phyloP scores from a whole-genome alignment of 495 filamentous ascomycete species.

The Penicillium lagena region DNA sequence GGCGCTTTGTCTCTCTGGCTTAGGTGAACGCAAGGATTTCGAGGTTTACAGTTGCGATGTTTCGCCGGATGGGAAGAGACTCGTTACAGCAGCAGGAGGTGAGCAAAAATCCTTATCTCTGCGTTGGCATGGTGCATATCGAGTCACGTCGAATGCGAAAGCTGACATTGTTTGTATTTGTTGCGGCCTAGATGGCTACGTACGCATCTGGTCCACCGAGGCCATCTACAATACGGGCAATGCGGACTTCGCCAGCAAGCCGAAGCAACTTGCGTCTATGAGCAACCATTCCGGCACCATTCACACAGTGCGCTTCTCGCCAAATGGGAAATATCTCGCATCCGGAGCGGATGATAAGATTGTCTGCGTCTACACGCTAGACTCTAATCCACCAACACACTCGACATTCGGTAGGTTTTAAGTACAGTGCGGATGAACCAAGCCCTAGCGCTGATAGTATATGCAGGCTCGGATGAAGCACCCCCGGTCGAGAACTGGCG shows the following conservation, averaged over 20 bases:
- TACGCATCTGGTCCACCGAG: slow-evolving; percentile 95
- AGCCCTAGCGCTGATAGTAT: slow-evolving; percentile 4
- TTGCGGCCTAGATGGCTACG: slow-evolving; percentile 70
- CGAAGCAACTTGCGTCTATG: slow-evolving; percentile 92
- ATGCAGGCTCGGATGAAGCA: slow-evolving; percentile 75
- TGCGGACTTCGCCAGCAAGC: slow-evolving; percentile 58
- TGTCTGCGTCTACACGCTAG: slow-evolving; percentile 90
- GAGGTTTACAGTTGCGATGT: slow-evolving; percentile 98
- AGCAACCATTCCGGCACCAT: slow-evolving; percentile 98
- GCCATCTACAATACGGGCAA: slow-evolving; percentile 78
- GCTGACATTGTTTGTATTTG: slow-evolving; percentile 7
- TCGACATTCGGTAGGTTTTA: slow-evolving; percentile 64
- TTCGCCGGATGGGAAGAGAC: slow-evolving; percentile 82
- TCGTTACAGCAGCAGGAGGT: slow-evolving; percentile 94
- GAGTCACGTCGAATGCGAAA: neutral
- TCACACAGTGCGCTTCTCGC: slow-evolving; percentile 91
- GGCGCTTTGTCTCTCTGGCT: neutral
- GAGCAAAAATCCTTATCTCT: slow-evolving; percentile 13
- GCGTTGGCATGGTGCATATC: too few relatives aligned
- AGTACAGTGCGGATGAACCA: neutral
- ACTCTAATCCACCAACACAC: slow-evolving; percentile 70
- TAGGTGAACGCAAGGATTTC: slow-evolving; percentile 92
- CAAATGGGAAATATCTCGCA: slow-evolving; percentile 86
- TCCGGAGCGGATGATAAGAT: slow-evolving; percentile 98
- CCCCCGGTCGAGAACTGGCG: slow-evolving; percentile 97